phyloP scores from a whole-genome alignment of 1,284 basidiomycete genomes.

The Trametes pubescens region DNA sequence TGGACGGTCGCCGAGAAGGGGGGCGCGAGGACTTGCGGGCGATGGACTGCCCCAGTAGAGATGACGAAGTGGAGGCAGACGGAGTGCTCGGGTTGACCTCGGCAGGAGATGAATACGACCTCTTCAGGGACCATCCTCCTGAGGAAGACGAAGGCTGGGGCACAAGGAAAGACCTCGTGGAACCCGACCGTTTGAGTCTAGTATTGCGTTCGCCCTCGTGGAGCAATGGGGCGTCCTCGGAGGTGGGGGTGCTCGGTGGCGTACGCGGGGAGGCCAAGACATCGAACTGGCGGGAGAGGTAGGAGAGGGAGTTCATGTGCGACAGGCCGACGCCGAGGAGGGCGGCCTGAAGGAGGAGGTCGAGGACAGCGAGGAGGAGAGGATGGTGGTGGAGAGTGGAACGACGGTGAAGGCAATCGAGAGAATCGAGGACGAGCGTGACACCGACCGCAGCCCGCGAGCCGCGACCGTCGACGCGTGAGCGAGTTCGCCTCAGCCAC shows the following conservation, averaged over 20 bases:
- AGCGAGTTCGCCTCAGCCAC: constrained; percentile 26
- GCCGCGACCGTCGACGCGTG: constrained; percentile 23
- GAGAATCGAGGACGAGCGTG: constrained; percentile 16
- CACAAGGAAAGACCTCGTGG: constrained; percentile 60
- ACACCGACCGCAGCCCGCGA: constrained; percentile 14
- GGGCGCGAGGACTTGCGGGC: constrained; percentile 36
- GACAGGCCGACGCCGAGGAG: constrained; percentile 36
- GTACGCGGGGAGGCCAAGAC: constrained; percentile 44
- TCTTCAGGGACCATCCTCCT: constrained; percentile 45
- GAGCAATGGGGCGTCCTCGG: constrained; percentile 41
- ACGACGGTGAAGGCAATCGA: constrained; percentile 29
- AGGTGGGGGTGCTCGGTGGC: constrained; percentile 58
- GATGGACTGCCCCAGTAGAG: constrained; percentile 34
- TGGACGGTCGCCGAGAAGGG: constrained; percentile 36
- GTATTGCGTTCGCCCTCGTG: constrained; percentile 39
- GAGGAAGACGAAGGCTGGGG: constrained; percentile 39
- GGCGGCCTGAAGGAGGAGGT: constrained; percentile 32
- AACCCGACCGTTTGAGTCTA: constrained; percentile 62
- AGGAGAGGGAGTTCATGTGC: constrained; percentile 46
- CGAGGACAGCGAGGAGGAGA: constrained; percentile 29
- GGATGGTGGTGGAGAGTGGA: constrained; percentile 3
- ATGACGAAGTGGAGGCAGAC: constrained; percentile 25
- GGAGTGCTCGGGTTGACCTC: constrained; percentile 40
- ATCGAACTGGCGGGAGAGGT: constrained; percentile 47
- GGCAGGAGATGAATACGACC: constrained; percentile 60